Conservation (phyloP, 345 rosid genomes). For the Salix brachista region DNA sequence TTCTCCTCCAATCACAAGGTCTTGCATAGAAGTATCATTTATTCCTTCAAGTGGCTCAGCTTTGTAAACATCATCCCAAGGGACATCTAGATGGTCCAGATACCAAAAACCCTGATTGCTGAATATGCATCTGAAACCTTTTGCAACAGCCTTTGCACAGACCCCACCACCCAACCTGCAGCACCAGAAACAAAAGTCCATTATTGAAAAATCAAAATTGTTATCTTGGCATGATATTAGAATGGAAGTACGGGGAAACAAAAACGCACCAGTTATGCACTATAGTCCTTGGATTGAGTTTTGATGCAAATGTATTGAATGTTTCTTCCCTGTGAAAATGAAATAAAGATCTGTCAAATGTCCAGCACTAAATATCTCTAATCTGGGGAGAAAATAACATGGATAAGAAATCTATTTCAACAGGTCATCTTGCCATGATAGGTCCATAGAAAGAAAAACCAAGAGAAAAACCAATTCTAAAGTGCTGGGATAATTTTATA, state of each 20-base stretch:
- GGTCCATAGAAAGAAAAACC: not conserved
- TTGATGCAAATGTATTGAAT: slow-evolving; percentile 56
- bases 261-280: slow-evolving; percentile 79
- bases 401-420: not conserved
- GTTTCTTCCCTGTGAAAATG: slow-evolving; percentile 74
- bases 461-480: slow-evolving; percentile 1
- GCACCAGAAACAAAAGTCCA: not conserved
- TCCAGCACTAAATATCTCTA: not conserved
- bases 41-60: slow-evolving; percentile 89
- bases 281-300: slow-evolving; percentile 74
- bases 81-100: slow-evolving; percentile 84
- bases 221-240: not conserved
- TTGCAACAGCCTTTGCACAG: slow-evolving; percentile 76
- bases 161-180: slow-evolving; percentile 80
- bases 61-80: slow-evolving; percentile 61
- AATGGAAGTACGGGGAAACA: not conserved
- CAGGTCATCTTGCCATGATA: not conserved
- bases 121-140: slow-evolving; percentile 86
- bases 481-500: not conserved
- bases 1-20: slow-evolving; percentile 91
- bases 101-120: slow-evolving; percentile 92
- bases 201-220: not conserved
- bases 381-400: not conserved
- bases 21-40: slow-evolving; percentile 43
- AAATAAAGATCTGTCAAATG: slow-evolving; percentile 5